These are phyloP conservation scores for Salix koriyanagi DNA, from an alignment of 345 rosid species.

Conservation along the genomic window DNA sequence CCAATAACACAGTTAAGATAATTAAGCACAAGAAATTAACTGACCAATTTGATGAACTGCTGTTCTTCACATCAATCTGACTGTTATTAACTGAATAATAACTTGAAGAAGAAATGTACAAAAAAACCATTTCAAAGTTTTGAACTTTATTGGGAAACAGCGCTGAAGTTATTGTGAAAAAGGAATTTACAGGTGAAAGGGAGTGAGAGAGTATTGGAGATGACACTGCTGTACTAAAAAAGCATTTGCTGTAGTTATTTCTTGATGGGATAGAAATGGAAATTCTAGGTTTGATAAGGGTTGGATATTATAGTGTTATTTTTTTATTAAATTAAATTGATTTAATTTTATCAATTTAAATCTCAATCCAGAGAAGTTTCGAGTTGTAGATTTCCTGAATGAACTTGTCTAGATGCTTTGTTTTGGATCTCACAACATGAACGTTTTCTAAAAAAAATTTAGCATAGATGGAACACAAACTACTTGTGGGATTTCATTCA, in stretches of 20 bases:
- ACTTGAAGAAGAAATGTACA: conserved; percentile 20
- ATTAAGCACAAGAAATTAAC: not conserved
- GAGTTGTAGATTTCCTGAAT: too few relatives aligned
- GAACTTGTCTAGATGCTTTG: too few relatives aligned
- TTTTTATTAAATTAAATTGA: too few relatives aligned
- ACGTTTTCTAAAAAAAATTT: too few relatives aligned
- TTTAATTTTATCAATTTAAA: too few relatives aligned
- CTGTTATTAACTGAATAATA: conserved; percentile 13
- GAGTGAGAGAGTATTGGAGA: not conserved
- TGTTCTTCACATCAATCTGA: conserved; percentile 11
- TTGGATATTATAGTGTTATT: not conserved
- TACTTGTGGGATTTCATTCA: too few relatives aligned
- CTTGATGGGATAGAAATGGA: conserved; percentile 17
- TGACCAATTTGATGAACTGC: conserved; percentile 30
- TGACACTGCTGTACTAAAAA: not conserved
- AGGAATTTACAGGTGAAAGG: conserved; percentile 9
- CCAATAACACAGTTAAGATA: not conserved
- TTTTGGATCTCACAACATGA: too few relatives aligned
- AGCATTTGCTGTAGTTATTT: not conserved
- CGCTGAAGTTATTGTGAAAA: conserved; percentile 13
- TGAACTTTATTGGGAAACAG: conserved; percentile 4
- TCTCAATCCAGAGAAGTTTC: too few relatives aligned
- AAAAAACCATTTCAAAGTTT: conserved; percentile 20
- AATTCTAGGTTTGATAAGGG: conserved; percentile 23
- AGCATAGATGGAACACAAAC: too few relatives aligned